A percentile compares a stretch with the other conserved stretches of the same genome.
Evolutionary conservation across 805 yeast genomes (phyloP).

Genomic region (Barnettozyma sucrosica): DNA sequence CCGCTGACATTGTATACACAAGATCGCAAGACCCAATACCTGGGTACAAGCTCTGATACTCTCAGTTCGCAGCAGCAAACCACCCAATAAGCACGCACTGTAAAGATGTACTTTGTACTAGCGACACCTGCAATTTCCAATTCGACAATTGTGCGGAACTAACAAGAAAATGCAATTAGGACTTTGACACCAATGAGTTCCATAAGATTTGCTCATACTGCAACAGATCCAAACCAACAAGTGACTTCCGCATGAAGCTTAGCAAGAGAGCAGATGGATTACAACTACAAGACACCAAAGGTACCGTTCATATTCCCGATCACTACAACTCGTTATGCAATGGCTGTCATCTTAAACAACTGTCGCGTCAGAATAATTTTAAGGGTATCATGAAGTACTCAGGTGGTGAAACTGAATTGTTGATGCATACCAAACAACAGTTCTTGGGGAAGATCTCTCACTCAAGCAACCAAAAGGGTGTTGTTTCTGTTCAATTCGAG

Average conservation of each 20-base stretch:
- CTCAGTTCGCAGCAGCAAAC: background rate
- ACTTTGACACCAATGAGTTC: background rate
- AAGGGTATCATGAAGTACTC: background rate
- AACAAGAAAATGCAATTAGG: background rate
- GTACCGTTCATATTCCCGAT: background rate
- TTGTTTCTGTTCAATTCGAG: conserved; percentile 1
- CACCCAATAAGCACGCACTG: background rate
- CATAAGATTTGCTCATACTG: background rate
- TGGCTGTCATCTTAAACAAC: background rate
- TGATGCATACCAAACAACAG: background rate
- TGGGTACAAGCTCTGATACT: background rate
- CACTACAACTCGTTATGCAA: background rate
- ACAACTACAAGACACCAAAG: background rate
- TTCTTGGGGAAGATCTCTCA: background rate
- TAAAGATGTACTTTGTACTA: background rate
- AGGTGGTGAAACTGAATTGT: background rate
- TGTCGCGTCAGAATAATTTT: background rate
- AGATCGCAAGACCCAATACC: too few relatives aligned
- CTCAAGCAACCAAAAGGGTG: background rate
- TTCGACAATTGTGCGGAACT: background rate
- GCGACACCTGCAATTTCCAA: background rate
- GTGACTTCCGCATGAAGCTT: background rate
- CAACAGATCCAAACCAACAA: background rate
- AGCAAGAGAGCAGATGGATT: background rate
- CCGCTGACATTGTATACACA: background rate